Percentiles rank a stretch among this genome's conserved stretches.
Conservation (phyloP, 495 filamentous ascomycete species). For the Podospora pseudopauciseta region DNA sequence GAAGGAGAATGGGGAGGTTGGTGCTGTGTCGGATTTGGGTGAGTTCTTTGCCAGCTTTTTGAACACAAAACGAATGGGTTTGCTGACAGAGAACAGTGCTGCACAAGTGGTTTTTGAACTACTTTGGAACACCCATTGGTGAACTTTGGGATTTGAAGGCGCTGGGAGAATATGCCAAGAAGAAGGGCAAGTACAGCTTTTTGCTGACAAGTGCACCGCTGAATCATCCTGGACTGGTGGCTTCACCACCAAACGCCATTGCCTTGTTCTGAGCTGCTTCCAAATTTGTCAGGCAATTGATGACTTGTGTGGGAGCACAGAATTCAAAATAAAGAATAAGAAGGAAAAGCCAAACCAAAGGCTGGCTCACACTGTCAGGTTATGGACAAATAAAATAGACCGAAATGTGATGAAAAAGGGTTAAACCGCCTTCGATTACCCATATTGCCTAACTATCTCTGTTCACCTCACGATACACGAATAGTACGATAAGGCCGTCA, state of each 20-base stretch:
- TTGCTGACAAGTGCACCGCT: conserved; percentile 61
- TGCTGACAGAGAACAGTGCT: conserved; percentile 45
- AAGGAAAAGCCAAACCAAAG: too few relatives aligned
- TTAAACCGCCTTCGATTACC: too few relatives aligned
- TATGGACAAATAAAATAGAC: too few relatives aligned
- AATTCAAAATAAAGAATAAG: too few relatives aligned
- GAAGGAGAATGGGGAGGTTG: conserved; percentile 33
- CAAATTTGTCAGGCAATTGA: too few relatives aligned
- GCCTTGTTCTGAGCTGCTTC: conserved; percentile 47
- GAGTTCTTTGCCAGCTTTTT: conserved; percentile 18
- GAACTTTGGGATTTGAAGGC: conserved; percentile 60
- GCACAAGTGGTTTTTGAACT: conserved; percentile 60
- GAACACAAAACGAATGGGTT: conserved; percentile 29
- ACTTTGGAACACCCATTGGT: conserved; percentile 62
- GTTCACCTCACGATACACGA: too few relatives aligned
- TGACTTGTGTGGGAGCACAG: too few relatives aligned
- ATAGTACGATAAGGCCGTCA: too few relatives aligned
- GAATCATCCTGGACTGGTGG: conserved; percentile 54
- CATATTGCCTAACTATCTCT: too few relatives aligned
- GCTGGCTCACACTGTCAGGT: too few relatives aligned
- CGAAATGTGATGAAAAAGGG: too few relatives aligned
- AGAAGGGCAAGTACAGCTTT: conserved; percentile 61
- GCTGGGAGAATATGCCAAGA: conserved; percentile 48
- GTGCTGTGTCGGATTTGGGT: conserved; percentile 31
- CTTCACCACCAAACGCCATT: conserved; percentile 47